Evolutionary conservation across 345 rosid genomes (phyloP), one percentile per base, ranked within the genome.

Genomic region (Hevea brasiliensis): DNA sequence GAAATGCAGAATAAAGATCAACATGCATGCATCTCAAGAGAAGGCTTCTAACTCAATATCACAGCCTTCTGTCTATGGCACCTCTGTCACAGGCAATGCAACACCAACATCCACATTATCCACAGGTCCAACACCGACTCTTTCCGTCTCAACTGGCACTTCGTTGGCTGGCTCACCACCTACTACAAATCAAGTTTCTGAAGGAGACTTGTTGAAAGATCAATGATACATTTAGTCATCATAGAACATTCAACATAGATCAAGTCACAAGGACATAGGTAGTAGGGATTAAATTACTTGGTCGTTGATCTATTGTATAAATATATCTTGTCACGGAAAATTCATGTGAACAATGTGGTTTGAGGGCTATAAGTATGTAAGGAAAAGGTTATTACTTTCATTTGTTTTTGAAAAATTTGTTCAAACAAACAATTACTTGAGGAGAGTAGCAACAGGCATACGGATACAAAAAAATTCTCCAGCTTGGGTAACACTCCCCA

Each of bases 1-100:
- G 20, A 18, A 74, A 74, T 83, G 84, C 92, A 90, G 94, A 85
- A 94, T 94, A 71, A 92, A 84, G 79, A 79, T 94, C 32, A 90
- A 94, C 81, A 92, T 90, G 98, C 77, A 90, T 70, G 84, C 93
- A 8, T 79, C 91, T 56, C 89, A 85, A 41, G 90, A 84, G 40
- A 87, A 83, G 76, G 56, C 74, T 76, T 76, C 83, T 5, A 77
- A 61, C 23, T 73, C 84, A 61, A 79, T 71, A 68, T 79, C 84
- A 6, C 76, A 77, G 47, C 83, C 83, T 3, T 84, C 85, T 62
- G 76, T 68, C 12, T 58, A 12, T 9, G 81, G 57, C 26, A 68
- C 79, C 24, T 80, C 80, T 15, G 42, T 58, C 9, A 71, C 78
- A 6, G 74, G 76, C 71, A 80, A 81, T 20, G 78, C 81, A 50